Base-by-base conservation (phyloP, 805 yeast genomes). In the Pichia nakasei region DNA sequence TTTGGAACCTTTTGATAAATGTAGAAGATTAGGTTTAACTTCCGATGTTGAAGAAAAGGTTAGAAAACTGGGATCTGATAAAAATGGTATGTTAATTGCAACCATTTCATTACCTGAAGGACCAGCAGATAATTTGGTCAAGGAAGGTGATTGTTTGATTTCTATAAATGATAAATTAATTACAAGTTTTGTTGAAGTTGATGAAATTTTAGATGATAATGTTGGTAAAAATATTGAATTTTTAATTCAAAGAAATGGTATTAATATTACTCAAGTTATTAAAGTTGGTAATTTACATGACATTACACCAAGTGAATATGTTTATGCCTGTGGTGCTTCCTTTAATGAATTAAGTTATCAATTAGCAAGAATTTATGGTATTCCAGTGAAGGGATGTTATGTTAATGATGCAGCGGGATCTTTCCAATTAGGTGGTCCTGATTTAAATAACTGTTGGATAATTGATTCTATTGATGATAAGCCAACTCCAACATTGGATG, bases 311-410 rank as follows among this genome's bases (percentile, higher is more conserved):
- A 76, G 74, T 55, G 70, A 88, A 50, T 87, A 77, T 59, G 79
- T 89, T 5, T 82, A 81, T 43, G 91, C 85, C 8, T 82, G 84
- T 39, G 96, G 96, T 44, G 95, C 94, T 1, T 75, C 86, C 0
- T 86, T 88, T 64, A 87, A 88, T 57, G 81, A 85, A 42, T 64
- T 89, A 51, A 82, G 94, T 41, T 89, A 89, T 60, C 96, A 89
- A 63, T 70, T 88, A 65, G 96, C 96, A 2, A 75, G 95, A 56
- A 73, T 80, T 39, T 86, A 79, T 56, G 85, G 89, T 27, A 73
- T 88, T 26, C 93, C 96, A 0, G 93, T 84, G 2, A 73, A 68
- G 51, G 97, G 97, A 34, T 95, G 89, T 1, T 87, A 77, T 58
- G 71, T 85, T 35, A 81, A 82, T 52, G 76, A 82, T 52, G 85